Conservation (phyloP, 1,139 yeast genomes). For the Protomyces arabidopsidicola region DNA sequence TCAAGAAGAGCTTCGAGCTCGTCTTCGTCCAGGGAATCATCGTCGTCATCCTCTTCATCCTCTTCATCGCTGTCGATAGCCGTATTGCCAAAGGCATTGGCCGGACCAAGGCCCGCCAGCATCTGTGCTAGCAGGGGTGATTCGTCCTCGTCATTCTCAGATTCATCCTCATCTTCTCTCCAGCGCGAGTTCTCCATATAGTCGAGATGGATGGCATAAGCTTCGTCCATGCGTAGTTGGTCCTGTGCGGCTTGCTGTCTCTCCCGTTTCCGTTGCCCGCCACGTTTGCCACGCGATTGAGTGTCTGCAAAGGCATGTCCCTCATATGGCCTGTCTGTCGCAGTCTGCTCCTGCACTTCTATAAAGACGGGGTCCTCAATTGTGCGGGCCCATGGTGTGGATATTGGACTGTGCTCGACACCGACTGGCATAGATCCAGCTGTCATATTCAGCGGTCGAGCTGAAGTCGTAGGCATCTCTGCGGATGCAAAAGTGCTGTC, state of each 20-base stretch:
- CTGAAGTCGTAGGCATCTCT: background rate
- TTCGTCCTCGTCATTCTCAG: background rate
- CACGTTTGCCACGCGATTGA: conserved; percentile 4
- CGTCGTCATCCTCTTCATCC: background rate
- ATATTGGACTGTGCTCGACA: background rate
- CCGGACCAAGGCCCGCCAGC: conserved; percentile 7
- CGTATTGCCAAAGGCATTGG: background rate
- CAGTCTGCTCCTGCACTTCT: background rate
- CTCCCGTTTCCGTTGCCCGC: conserved; percentile 7
- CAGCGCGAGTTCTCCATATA: conserved; percentile 24
- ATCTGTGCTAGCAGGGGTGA: conserved; percentile 11
- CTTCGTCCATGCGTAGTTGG: conserved; percentile 3
- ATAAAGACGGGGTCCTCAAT: conserved; percentile 11
- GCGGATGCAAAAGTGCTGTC: background rate
- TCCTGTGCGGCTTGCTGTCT: background rate
- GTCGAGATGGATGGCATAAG: conserved; percentile 10
- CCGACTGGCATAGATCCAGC: background rate
- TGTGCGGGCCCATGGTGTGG: conserved; percentile 24
- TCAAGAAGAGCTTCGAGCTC: conserved; percentile 16
- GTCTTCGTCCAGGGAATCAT: background rate
- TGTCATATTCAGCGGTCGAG: background rate
- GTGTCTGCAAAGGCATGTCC: conserved; percentile 5
- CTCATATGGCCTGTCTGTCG: background rate
- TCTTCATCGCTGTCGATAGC: conserved; percentile 12
- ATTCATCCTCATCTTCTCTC: conserved; percentile 12